Base-by-base conservation (phyloP, 2,329 filamentous ascomycete genomes). In the Clarireedia monteithiana region DNA sequence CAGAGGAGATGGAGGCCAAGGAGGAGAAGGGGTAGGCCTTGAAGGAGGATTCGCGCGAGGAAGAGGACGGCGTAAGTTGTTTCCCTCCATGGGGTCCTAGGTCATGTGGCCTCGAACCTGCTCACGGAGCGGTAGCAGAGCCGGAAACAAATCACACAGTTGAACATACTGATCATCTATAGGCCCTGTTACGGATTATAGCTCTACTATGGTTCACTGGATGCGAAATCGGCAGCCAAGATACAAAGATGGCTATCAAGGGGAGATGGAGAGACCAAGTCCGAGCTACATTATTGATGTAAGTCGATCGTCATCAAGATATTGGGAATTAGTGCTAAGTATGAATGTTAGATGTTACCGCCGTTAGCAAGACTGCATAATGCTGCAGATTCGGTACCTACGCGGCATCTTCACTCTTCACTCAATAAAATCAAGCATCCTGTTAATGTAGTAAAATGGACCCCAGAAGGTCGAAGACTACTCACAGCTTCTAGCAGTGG, bases 371-470 rank as follows among this genome's bases (percentile, higher is more conserved):
- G 89, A 68, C 76, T 84, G 52, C 80, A 84, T 61, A 85, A 81
- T 60, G 84, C 91, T 20, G 90, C 86, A 57, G 91, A 96, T 70
- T 88, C 89, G 1, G 88, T 99, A 47, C 92, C 94, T 12, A 88
- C 89, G n/a, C 92, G 94, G 66, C 91, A 96, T 69, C 80, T 99
- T 42, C 94, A 99, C 70, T 95, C 94, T n/a, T 97, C 94, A 0
- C 81, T 97, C 6, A 97, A 97, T 75, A 99, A 99, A 69, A 91
- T 95, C 67, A 95, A 96, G 68, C 94, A 97, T 65, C 94, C 94
- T 1, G 89, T 99, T 68, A 97, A 96, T 62, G 89, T 97, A 7
- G 92, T 99, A 42, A 83, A 90, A 70, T 99, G 94, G 94, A 99
- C 95, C 15, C 94, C 94, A 6, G 94, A 99, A 72, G 94, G 94